These are phyloP conservation scores for Pugionium dolabratum DNA, from an alignment of 345 rosid species.

Conservation along the genomic window DNA sequence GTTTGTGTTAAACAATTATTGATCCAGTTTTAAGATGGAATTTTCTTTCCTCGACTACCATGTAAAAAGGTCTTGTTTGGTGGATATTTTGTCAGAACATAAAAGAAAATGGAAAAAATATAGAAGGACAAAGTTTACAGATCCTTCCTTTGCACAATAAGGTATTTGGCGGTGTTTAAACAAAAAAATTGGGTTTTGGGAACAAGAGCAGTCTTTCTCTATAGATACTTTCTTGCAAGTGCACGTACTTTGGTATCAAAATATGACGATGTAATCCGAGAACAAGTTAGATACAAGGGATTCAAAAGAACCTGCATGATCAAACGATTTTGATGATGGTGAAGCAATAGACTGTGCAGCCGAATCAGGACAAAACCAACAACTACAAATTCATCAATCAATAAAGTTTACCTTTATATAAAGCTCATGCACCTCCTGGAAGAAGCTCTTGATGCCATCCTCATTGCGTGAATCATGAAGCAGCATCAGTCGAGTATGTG, in stretches of 20 bases:
- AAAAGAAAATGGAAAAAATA: too few species aligned
- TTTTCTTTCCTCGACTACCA: too few species aligned
- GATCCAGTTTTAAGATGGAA: too few species aligned
- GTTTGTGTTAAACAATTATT: too few species aligned
- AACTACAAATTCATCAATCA: neutral
- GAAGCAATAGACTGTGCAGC: neutral
- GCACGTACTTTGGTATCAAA: slow-evolving; percentile 93
- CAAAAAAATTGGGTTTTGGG: too few species aligned
- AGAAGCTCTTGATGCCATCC: slow-evolving; percentile 95
- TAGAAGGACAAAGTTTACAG: too few species aligned
- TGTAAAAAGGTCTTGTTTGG: too few species aligned
- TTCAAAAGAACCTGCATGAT: slow-evolving; percentile 73
- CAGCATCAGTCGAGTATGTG: slow-evolving; percentile 90
- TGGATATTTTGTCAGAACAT: too few species aligned
- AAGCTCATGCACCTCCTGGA: slow-evolving; percentile 47
- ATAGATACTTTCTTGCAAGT: slow-evolving; percentile 88
- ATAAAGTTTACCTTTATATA: slow-evolving; percentile 32
- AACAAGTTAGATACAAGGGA: slow-evolving; percentile 89
- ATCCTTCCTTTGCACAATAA: too few species aligned
- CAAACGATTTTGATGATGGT: neutral
- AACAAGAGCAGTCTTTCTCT: slow-evolving; percentile 15
- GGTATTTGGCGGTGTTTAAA: too few species aligned
- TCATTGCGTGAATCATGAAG: slow-evolving; percentile 96
- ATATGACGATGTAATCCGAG: slow-evolving; percentile 83
- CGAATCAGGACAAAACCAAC: neutral